Conservation (phyloP, 306 rosid genomes). For the Trifolium repens region DNA sequence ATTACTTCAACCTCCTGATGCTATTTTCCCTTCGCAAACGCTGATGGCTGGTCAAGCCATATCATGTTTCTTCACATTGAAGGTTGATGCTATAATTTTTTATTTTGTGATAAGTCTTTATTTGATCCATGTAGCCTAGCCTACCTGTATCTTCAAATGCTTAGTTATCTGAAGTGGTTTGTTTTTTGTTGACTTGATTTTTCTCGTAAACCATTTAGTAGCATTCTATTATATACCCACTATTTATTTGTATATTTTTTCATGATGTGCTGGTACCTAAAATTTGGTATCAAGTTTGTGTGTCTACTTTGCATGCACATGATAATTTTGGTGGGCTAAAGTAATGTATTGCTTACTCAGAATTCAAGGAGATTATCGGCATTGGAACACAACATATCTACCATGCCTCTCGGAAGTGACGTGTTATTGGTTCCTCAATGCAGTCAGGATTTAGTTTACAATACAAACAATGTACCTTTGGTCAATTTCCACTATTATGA, state of each 20-base stretch:
- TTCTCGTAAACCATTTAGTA: conserved; percentile 33
- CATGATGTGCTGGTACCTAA: conserved; percentile 23
- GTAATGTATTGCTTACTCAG: conserved; percentile 54
- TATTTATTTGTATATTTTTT: conserved; percentile 24
- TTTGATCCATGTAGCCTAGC: conserved; percentile 25
- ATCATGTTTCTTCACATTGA: conserved; percentile 84
- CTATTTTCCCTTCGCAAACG: conserved; percentile 71
- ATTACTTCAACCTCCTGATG: conserved; percentile 76
- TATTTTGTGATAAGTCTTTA: conserved; percentile 19
- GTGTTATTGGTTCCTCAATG: conserved; percentile 64
- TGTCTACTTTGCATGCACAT: neutral
- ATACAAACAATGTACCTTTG: conserved; percentile 66
- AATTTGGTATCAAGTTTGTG: conserved; percentile 21
- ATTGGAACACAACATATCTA: conserved; percentile 55
- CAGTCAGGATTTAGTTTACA: conserved; percentile 56
- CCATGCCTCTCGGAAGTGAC: conserved; percentile 54
- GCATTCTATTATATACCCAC: conserved; percentile 25
- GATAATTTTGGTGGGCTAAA: conserved; percentile 36
- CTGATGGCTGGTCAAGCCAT: conserved; percentile 83
- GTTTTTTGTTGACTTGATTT: conserved; percentile 34
- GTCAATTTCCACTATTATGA: conserved; percentile 79
- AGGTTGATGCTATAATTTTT: conserved; percentile 60
- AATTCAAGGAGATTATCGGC: conserved; percentile 48
- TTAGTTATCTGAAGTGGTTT: conserved; percentile 13
- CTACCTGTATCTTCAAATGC: conserved; percentile 25